phyloP scores from a whole-genome alignment of 1,284 basidiomycete species.

The Moesziomyces sp. region DNA sequence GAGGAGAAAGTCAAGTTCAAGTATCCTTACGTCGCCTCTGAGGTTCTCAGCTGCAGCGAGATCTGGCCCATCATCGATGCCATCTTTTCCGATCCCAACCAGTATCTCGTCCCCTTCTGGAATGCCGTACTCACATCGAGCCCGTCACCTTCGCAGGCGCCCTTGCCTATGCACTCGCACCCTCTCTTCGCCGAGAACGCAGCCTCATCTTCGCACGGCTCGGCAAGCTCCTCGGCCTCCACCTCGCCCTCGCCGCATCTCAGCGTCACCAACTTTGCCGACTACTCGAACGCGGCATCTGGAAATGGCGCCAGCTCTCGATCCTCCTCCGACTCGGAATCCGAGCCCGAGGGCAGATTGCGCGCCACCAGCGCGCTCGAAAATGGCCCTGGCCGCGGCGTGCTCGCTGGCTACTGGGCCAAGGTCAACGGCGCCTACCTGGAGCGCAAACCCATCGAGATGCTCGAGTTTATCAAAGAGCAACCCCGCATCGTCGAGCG shows the following conservation, averaged over 20 bases:
- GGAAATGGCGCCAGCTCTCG: conserved; percentile 22
- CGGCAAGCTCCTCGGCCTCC: conserved; percentile 23
- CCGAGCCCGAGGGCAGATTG: conserved; percentile 25
- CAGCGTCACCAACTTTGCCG: conserved; percentile 44
- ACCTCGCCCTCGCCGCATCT: conserved; percentile 41
- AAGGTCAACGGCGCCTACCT: conserved; percentile 89
- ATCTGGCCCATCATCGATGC: conserved; percentile 94
- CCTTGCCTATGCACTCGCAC: conserved; percentile 63
- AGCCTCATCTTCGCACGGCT: conserved; percentile 15
- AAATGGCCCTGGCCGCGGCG: conserved; percentile 70
- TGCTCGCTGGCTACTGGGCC: conserved; percentile 73
- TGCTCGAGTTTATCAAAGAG: conserved; percentile 88
- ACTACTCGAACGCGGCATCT: conserved; percentile 20
- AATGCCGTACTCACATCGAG: conserved; percentile 84
- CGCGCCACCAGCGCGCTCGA: conserved; percentile 58
- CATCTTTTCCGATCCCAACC: conserved; percentile 78
- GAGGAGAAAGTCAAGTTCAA: conserved; percentile 67
- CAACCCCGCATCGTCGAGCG: conserved; percentile 85
- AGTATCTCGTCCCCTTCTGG: conserved; percentile 78
- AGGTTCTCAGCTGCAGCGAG: conserved; percentile 89
- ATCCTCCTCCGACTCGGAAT: conserved; percentile 30
- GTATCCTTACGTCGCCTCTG: conserved; percentile 92
- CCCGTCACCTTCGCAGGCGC: conserved; percentile 68
- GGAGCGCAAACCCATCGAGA: conserved; percentile 89
- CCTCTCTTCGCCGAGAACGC: conserved; percentile 57